Evolutionary conservation across 2,329 filamentous ascomycete genomes (phyloP).

Genomic region (Verticillium dahliae): DNA sequence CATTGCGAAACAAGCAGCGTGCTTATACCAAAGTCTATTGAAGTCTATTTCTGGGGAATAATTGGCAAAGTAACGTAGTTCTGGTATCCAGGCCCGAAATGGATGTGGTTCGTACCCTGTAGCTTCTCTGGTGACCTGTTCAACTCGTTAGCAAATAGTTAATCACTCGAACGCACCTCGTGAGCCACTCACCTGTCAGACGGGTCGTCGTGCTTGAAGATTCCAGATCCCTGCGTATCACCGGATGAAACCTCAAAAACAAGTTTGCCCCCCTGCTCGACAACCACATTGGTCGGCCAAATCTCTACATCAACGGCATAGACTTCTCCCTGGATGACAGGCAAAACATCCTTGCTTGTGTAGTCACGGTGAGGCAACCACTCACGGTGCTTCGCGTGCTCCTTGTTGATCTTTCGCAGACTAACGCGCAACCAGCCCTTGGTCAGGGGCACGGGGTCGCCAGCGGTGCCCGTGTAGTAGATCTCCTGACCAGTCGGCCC

Average conservation of each 20-base stretch:
- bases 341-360: constrained; percentile 45
- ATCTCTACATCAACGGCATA: constrained; percentile 57
- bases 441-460: constrained; percentile 54
- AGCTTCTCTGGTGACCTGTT: constrained; percentile 34
- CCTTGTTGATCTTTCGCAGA: constrained; percentile 44
- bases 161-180: constrained; percentile 17
- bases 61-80: constrained; percentile 49
- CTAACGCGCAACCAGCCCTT: constrained; percentile 60
- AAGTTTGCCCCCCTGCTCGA: constrained; percentile 37
- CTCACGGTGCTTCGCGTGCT: constrained; percentile 42
- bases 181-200: constrained; percentile 37
- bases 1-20: too few relatives aligned
- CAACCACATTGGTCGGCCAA: constrained; percentile 57
- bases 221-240: constrained; percentile 53
- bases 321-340: constrained; percentile 46
- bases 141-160: constrained; percentile 30
- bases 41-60: constrained; percentile 28
- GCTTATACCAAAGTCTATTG: not conserved
- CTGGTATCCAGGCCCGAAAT: constrained; percentile 38
- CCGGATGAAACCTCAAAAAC: constrained; percentile 49
- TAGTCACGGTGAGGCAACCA: constrained; percentile 56
- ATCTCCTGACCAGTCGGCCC: constrained; percentile 48
- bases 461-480: constrained; percentile 59
- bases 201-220: constrained; percentile 46
- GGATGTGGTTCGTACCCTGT: constrained; percentile 42